Base-by-base conservation (phyloP, 2,329 filamentous ascomycete genomes). In the Coniochaeta hoffmannii region DNA sequence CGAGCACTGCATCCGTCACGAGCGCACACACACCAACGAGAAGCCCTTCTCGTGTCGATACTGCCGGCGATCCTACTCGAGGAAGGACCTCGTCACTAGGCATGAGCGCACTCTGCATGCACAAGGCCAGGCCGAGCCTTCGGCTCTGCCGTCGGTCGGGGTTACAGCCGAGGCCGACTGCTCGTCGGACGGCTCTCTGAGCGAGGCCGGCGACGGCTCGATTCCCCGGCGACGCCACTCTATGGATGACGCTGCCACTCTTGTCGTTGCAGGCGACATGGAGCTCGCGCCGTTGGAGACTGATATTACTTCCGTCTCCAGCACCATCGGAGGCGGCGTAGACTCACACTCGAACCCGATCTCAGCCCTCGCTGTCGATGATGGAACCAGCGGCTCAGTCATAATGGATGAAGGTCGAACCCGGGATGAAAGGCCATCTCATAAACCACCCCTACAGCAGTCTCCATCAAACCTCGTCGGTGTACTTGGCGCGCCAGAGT, bases 91-190 rank as follows among this genome's bases (percentile, higher is more conserved):
- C 22, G 44, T 49, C 19, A 49, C 44, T n/a, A 49, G 44, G 12
- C 44, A 49, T 49, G 44, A 49, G 44, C 44, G 44, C 44, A 49
- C 44, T 49, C 44, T 49, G 3, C 44, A 49, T 49, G 44, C 44
- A 28, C 44, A 49, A 22, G 44, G 44, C 22, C 44, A 49, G 44
- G 44, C 44, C n/a, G 44, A 49, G 44, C 44, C 44, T 28, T 49
- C 4, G 26, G 44, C 44, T 19, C 3, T 49, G 26, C 44, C 44
- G 7, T 6, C 44, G 7, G 12, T 10, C 26, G 22, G 6, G 26
- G 11, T 28, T 10, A 3, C 22, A 2, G 44, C 11, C 22, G 44
- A 49, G 3, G 44, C 9, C 19, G 44, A 49, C 44, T 10, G 44
- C 44, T 49, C 44, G 6, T 49, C 44, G 12, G 44, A 49, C 14